These are phyloP conservation scores for Glaciozyma martinii DNA, from an alignment of 768 basidiomycete genomes.

Conservation along the genomic window DNA sequence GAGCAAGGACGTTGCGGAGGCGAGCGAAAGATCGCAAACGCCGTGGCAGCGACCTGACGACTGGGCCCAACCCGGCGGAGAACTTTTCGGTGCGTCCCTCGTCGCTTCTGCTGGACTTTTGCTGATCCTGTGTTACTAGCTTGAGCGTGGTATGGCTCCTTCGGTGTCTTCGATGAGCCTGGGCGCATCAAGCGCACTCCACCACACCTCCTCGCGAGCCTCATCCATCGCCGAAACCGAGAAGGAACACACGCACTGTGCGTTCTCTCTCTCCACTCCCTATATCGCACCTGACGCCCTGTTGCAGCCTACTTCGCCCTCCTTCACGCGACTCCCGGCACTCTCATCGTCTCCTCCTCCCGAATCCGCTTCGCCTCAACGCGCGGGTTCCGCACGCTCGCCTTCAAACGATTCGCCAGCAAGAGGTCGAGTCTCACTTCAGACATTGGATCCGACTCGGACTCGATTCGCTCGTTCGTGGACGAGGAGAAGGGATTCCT, in stretches of 20 bases:
- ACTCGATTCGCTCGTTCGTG: background rate
- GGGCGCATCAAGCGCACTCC: no score
- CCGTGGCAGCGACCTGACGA: background rate
- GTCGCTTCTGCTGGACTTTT: background rate
- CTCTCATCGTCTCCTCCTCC: constrained; percentile 4
- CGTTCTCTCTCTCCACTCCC: background rate
- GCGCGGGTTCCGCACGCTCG: constrained; percentile 6
- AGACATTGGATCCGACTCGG: background rate
- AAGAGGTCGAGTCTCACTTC: background rate
- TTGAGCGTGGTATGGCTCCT: no score
- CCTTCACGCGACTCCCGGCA: constrained; percentile 14
- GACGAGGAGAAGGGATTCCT: background rate
- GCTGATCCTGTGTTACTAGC: no score
- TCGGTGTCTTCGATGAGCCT: no score
- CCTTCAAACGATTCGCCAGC: constrained; percentile 1
- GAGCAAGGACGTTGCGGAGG: constrained; percentile 13
- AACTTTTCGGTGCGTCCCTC: background rate
- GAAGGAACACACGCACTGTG: background rate
- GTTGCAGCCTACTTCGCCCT: constrained; percentile 18
- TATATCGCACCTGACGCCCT: background rate
- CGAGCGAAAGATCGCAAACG: background rate
- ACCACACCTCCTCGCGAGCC: no score
- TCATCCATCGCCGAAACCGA: background rate
- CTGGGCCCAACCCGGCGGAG: background rate
- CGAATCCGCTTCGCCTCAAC: constrained; percentile 9